Percentiles rank a stretch among this genome's conserved stretches.
Conservation (phyloP, 306 rosid genomes). For the Corylus avellana region DNA sequence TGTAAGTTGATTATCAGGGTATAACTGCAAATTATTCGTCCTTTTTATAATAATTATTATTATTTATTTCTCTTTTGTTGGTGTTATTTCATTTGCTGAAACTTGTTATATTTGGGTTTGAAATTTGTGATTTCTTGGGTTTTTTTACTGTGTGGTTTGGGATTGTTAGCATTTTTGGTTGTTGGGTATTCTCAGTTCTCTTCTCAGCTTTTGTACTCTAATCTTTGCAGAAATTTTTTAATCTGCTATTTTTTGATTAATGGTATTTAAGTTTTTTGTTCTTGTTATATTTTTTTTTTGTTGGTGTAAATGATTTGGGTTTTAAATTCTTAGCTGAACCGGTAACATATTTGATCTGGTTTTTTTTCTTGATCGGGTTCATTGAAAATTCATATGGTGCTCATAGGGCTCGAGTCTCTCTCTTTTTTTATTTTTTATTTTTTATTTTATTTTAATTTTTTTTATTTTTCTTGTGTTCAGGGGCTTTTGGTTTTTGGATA, state of each 20-base stretch:
- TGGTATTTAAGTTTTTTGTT: neutral
- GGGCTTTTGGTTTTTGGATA: neutral
- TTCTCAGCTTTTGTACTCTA: neutral
- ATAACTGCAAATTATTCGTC: neutral
- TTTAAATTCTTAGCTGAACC: neutral
- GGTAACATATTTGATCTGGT: neutral
- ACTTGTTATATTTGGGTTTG: neutral
- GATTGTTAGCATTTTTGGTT: neutral
- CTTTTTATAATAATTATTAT: no score
- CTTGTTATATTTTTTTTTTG: neutral
- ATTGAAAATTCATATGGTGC: neutral
- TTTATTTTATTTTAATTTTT: no score
- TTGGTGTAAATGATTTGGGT: neutral
- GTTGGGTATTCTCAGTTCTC: neutral
- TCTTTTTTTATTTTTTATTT: neutral
- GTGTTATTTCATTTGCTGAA: neutral
- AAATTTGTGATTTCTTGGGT: neutral
- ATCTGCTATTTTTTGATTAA: neutral
- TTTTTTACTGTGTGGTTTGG: neutral
- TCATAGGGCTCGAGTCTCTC: neutral
- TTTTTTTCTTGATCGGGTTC: neutral
- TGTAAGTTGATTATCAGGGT: slow-evolving; percentile 14
- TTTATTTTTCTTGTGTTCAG: neutral
- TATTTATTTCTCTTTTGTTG: neutral
- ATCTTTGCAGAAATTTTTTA: neutral